Evolutionary conservation across 202 grass and related monocot genomes (phyloP).

Genomic region (Brachypodium distachyon): DNA sequence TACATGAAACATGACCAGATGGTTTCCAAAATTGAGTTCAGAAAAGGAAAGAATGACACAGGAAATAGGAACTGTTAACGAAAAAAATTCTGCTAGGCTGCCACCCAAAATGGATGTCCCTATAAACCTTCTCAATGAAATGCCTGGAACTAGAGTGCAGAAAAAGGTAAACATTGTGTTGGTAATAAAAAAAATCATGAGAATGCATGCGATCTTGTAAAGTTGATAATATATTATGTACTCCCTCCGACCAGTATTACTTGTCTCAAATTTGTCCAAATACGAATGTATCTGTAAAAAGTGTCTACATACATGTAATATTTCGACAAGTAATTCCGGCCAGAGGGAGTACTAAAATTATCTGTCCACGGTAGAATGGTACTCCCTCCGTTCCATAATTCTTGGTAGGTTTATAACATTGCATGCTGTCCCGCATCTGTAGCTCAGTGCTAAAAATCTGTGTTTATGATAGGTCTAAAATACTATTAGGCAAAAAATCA

Average conservation of each 20-base stretch:
- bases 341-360: too few species aligned
- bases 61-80: neutral
- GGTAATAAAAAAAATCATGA: neutral
- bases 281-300: too few species aligned
- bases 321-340: too few species aligned
- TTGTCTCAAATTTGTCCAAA: too few species aligned
- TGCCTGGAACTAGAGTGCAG: neutral
- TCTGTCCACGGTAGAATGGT: neutral
- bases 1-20: neutral
- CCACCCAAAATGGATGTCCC: neutral
- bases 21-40: neutral
- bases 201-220: neutral
- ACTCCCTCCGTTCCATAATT: too few species aligned
- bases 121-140: neutral
- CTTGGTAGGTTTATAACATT: neutral
- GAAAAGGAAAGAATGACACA: neutral
- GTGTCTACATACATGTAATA: too few species aligned
- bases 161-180: neutral
- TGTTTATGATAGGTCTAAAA: neutral
- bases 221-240: neutral
- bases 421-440: neutral
- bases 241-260: too few species aligned
- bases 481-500: neutral
- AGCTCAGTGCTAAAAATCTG: neutral
- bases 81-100: neutral